Base-by-base conservation (phyloP, 805 yeast species). In the Candida bentonensis region DNA sequence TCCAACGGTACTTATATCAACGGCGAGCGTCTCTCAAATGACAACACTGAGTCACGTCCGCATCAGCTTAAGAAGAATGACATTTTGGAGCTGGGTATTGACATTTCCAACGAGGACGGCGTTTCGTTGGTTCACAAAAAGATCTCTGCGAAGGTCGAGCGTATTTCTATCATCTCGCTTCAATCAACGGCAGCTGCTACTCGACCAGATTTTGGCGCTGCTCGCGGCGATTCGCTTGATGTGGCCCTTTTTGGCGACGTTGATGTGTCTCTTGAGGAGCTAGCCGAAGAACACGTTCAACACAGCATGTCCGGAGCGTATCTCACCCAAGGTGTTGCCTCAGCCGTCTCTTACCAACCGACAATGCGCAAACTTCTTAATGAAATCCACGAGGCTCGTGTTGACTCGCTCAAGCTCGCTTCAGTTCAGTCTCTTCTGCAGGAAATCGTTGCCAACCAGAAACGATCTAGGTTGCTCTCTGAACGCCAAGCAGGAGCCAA, bases 1-100 rank as follows among this genome's bases (percentile, higher is more conserved):
- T 82, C 95, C 21, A 92, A 92, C 62, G 99, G 99, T 7, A 89
- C 98, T 0, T 94, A 82, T 60, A 75, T 92, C 42, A 92, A 92
- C 60, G 84, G 79, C 26, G 68, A 64, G 36, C 78, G 87, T 49
- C 69, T 92, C 9, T 73, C 75, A 34, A 65, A 71, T 15, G 84
- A 78, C 33, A 70, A 69, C 46, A 63, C 66, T 9, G 81, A 76
- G 39, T 55, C 62, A 28, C 68, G 63, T 45, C 69, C 71, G 17
- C 75, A 74, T 20, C 84, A 79, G 51, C 62, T 92, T 42, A 70
- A 77, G 45, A 68, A 78, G n/a, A 88, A 84, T 22, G 98, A 92
- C 61, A 69, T 75, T n/a, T 71, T 92, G n/a, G 94, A 89, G 55
- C 66, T 92, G 44, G 99, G 99, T 1, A 86, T 94, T 43, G 94